Base-by-base conservation (phyloP, 805 yeast species). In the Pichia insulana region DNA sequence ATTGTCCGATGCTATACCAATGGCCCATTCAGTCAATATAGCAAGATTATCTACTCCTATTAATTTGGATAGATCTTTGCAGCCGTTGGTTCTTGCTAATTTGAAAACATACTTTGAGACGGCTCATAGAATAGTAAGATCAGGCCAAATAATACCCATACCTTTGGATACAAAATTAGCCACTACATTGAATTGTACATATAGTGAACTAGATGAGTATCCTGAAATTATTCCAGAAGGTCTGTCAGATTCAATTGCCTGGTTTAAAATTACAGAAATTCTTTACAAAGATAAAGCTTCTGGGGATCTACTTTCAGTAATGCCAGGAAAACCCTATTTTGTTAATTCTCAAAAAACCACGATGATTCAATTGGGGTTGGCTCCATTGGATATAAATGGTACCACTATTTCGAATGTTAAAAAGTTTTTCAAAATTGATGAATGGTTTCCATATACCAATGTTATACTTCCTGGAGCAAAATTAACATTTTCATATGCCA, bases 141-240 rank as follows among this genome's bases (percentile, higher is more conserved):
- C 67, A n/a, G 78, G 75, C 30, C 96, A 87, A 54, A 55, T 79
- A 32, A 72, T 92, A 37, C 89, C 96, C 0, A 76, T 92, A 2
- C 73, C 84, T 0, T 72, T 90, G 34, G 96, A 90, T 56, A 69
- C 86, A 0, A 55, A 74, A 2, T 56, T 83, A 19, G 80, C 94
- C 0, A 70, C 70, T 47, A 69, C 85, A 2, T 54, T 81, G 50
- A 71, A 69, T 49, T 65, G 62, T 18, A 61, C 67, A 4, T 54
- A 67, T 56, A 50, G 55, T 18, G 15, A 18, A 11, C 36, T 27
- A 19, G 44, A 26, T n/a, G 46, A 46, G 9, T 55, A 55, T 12
- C 65, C 66, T 1, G 58, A 59, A 2, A 63, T 69, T 4, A 61
- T 75, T 2, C 87, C 88, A 0, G 60, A 65, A 3, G 86, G 85